Percentiles rank a stretch among this genome's conserved stretches.
Evolutionary conservation across 176 grass and related monocot genomes (phyloP).

Genomic region (Ensete glaucum): DNA sequence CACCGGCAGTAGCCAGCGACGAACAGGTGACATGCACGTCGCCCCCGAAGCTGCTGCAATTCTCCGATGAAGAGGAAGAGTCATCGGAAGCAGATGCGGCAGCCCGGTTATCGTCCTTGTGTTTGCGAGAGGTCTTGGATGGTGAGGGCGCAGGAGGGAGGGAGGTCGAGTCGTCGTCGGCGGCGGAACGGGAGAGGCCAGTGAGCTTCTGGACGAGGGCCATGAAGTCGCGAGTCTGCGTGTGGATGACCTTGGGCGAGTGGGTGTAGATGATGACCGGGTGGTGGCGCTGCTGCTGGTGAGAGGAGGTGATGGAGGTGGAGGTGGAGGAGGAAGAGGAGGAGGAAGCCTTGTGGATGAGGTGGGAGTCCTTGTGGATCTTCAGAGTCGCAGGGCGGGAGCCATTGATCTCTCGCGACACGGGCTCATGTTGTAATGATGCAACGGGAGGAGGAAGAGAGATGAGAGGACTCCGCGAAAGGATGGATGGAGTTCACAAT

Average conservation of each 20-base stretch:
- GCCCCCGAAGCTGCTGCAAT: no score
- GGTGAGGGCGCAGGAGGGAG: no score
- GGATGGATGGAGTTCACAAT: no score
- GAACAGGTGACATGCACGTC: not conserved
- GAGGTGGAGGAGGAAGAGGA: not conserved
- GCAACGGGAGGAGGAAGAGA: not conserved
- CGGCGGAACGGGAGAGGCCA: slow-evolving; percentile 25
- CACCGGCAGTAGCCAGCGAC: no score
- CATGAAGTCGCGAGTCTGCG: slow-evolving; percentile 48
- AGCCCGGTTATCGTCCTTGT: no score
- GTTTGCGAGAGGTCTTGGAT: no score
- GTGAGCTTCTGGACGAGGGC: slow-evolving; percentile 73
- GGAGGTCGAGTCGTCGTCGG: not conserved
- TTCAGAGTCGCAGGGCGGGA: slow-evolving; percentile 16
- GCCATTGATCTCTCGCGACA: not conserved
- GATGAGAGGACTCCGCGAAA: not conserved
- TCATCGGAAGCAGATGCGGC: not conserved
- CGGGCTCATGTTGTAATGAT: not conserved
- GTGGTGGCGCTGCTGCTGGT: not conserved
- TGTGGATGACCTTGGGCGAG: slow-evolving; percentile 62
- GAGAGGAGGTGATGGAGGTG: not conserved
- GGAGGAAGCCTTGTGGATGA: slow-evolving; percentile 23
- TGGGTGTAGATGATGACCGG: slow-evolving; percentile 65
- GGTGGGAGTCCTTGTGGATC: slow-evolving; percentile 20
- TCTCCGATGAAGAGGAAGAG: not conserved